A percentile compares a stretch with the other conserved stretches of the same genome.
Evolutionary conservation across 2,329 filamentous ascomycete species (phyloP).

Genomic region (Botrytis hyacinthi): DNA sequence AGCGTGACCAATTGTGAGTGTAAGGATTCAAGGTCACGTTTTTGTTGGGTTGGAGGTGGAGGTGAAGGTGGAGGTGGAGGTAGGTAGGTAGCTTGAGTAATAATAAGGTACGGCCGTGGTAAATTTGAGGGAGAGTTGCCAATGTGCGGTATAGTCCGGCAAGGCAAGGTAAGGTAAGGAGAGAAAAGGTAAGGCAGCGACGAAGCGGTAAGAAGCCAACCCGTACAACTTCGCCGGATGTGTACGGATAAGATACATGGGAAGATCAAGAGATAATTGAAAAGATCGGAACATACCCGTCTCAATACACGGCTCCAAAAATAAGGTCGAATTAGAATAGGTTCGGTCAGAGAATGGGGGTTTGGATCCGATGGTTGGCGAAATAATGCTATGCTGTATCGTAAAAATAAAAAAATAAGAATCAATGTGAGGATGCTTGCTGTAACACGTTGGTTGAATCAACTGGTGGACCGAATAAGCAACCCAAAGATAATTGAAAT

Average conservation of each 20-base stretch:
- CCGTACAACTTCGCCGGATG: neutral
- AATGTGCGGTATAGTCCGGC: neutral
- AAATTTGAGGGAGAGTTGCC: neutral
- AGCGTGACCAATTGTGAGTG: neutral
- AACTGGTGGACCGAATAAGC: conserved; percentile 8
- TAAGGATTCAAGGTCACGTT: conserved; percentile 4
- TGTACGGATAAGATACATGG: neutral
- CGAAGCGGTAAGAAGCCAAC: neutral
- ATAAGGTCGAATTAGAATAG: neutral
- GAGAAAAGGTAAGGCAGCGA: conserved; percentile 5
- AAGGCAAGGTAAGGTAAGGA: neutral
- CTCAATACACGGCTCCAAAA: conserved; percentile 13
- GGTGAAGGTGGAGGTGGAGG: neutral
- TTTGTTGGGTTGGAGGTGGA: neutral
- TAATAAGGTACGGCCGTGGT: neutral
- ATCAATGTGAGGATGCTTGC: conserved; percentile 12
- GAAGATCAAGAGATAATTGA: neutral
- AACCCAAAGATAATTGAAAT: neutral
- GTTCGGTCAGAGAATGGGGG: conserved; percentile 1
- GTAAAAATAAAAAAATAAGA: conserved; percentile 5
- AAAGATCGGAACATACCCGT: conserved; percentile 15
- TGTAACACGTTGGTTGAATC: conserved; percentile 16
- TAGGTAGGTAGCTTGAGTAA: neutral
- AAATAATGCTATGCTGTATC: conserved; percentile 12
- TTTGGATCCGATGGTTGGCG: neutral